phyloP scores from a whole-genome alignment of 1,284 basidiomycete genomes.

The Abortiporus biennis region DNA sequence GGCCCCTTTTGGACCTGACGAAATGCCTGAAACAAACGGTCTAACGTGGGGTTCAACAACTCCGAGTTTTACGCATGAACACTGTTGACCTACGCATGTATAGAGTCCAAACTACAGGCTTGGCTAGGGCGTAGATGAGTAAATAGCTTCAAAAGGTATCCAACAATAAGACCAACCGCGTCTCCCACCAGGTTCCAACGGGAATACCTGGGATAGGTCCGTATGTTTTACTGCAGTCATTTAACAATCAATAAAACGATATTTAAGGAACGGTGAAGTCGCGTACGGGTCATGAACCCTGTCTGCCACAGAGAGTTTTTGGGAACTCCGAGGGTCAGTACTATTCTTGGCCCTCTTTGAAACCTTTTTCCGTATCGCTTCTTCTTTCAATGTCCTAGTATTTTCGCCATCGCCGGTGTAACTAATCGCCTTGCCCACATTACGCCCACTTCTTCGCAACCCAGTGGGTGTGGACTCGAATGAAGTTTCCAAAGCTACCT shows the following conservation, averaged over 20 bases:
- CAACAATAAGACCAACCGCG: conserved; percentile 33
- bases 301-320: too few relatives aligned
- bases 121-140: conserved; percentile 28
- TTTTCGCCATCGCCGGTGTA: conserved; percentile 35
- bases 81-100: conserved; percentile 74
- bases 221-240: conserved; percentile 34
- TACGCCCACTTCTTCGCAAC: conserved; percentile 58
- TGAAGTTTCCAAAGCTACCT: conserved; percentile 11
- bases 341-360: conserved; percentile 20
- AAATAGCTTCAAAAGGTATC: neutral
- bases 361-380: conserved; percentile 14
- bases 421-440: conserved; percentile 50
- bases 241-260: too few relatives aligned
- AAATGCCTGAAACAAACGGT: conserved; percentile 76
- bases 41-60: too few relatives aligned
- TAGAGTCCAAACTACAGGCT: conserved; percentile 63
- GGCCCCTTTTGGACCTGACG: conserved; percentile 59
- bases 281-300: conserved; percentile 62
- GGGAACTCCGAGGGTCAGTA: too few relatives aligned
- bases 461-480: conserved; percentile 15
- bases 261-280: neutral
- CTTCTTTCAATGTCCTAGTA: conserved; percentile 11
- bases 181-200: conserved; percentile 80
- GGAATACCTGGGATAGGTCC: conserved; percentile 66
- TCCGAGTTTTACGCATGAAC: too few relatives aligned